Evolutionary conservation across 257 asterid genomes (phyloP).

Genomic region (Mentha longifolia): DNA sequence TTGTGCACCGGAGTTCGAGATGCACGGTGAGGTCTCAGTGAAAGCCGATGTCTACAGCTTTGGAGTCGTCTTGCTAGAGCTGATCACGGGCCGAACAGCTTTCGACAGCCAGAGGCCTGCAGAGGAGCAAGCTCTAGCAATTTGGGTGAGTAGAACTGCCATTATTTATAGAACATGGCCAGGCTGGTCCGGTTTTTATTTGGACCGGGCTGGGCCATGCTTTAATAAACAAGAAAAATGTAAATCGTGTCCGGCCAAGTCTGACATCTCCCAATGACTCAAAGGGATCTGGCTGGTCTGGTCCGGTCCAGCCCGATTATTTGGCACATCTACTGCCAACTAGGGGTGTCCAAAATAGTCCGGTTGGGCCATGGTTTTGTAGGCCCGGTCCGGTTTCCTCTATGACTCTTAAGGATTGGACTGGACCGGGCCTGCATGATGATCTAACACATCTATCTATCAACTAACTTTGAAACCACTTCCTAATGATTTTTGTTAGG

Average conservation of each 20-base stretch:
- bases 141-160: conserved; percentile 61
- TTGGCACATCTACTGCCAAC: no score
- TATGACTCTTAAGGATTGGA: not conserved
- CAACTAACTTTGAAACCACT: not conserved
- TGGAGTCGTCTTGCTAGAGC: conserved; percentile 78
- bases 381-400: not conserved
- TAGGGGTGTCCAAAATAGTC: no score
- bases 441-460: not conserved
- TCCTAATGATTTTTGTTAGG: conserved; percentile 38
- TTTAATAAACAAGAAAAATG: no score
- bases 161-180: not conserved
- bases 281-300: no score
- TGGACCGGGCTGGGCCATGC: not conserved
- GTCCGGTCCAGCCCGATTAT: no score
- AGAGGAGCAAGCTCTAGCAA: conserved; percentile 69
- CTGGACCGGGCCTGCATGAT: not conserved
- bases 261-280: no score
- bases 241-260: no score
- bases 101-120: conserved; percentile 55
- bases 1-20: conserved; percentile 81
- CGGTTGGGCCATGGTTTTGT: no score
- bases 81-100: conserved; percentile 84
- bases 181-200: no score
- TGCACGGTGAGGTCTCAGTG: conserved; percentile 62
- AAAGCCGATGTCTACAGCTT: conserved; percentile 88